These are phyloP conservation scores for Furculomyces boomerangus DNA, from an alignment of 371 early-diverging fungal species.

Conservation along the genomic window DNA sequence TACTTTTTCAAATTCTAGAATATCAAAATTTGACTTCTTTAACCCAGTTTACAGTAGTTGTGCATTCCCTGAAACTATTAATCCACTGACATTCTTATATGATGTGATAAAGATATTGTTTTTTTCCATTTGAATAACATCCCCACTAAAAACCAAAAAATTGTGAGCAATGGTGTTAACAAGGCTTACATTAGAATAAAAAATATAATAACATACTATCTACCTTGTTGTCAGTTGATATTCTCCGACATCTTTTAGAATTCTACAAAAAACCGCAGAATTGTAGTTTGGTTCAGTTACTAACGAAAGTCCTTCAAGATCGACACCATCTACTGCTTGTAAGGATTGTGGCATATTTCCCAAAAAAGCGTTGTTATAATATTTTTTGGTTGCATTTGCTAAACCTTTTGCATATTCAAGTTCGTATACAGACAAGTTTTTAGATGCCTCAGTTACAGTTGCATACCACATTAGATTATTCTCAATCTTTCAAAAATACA, in stretches of 20 bases:
- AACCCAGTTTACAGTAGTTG: constrained; percentile 19
- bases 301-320: constrained; percentile 16
- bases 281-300: constrained; percentile 48
- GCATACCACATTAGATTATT: constrained; percentile 24
- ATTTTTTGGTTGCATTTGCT: background rate
- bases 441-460: constrained; percentile 13
- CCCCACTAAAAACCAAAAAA: background rate
- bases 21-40: too few species aligned
- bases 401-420: constrained; percentile 26
- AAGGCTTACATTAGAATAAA: background rate
- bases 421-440: constrained; percentile 28
- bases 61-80: constrained; percentile 26
- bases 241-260: constrained; percentile 34
- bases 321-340: constrained; percentile 8
- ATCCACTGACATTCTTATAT: constrained; percentile 27
- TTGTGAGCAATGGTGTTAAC: background rate
- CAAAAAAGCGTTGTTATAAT: constrained; percentile 13
- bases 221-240: constrained; percentile 30
- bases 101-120: constrained; percentile 32
- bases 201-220: background rate
- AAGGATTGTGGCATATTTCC: constrained; percentile 20
- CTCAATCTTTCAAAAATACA: constrained; percentile 27
- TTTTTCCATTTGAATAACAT: constrained; percentile 7
- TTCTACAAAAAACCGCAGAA: constrained; percentile 50
- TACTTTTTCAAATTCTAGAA: too few species aligned